These are phyloP conservation scores for Aspergillus heteromorphus DNA, from an alignment of 495 filamentous ascomycete genomes.

Conservation along the genomic window DNA sequence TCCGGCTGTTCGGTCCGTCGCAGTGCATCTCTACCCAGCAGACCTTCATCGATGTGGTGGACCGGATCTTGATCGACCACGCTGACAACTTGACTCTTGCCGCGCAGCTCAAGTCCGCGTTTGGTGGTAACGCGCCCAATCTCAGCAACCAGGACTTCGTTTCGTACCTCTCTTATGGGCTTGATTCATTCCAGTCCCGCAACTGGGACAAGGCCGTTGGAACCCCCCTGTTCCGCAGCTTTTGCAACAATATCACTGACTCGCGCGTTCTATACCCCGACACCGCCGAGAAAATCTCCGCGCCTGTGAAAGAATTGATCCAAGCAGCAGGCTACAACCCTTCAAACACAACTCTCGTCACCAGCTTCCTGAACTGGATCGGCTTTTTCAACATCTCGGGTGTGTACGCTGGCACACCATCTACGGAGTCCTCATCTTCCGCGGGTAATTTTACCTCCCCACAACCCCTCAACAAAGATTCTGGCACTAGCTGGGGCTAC, in stretches of 20 bases:
- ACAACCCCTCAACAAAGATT: conserved; percentile 19
- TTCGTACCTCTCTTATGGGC: conserved; percentile 42
- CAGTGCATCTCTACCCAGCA: conserved; percentile 52
- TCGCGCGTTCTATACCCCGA: conserved; percentile 40
- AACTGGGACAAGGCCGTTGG: conserved; percentile 68
- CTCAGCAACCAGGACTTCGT: conserved; percentile 58
- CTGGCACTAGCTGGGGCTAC: conserved; percentile 59
- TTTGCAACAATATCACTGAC: conserved; percentile 55
- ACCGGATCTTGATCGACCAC: conserved; percentile 57
- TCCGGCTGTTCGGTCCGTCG: conserved; percentile 49
- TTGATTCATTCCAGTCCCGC: conserved; percentile 52
- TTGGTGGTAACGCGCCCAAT: conserved; percentile 52
- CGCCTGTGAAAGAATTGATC: conserved; percentile 45
- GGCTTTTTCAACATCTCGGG: conserved; percentile 49
- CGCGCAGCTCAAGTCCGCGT: conserved; percentile 51
- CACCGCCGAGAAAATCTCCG: conserved; percentile 25
- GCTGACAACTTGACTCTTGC: conserved; percentile 38
- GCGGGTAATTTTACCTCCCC: neutral
- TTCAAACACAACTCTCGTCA: conserved; percentile 43
- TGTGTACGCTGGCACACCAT: conserved; percentile 16
- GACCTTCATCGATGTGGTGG: conserved; percentile 55
- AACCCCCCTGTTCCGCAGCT: conserved; percentile 47
- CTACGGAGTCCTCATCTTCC: neutral
- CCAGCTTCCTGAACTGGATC: conserved; percentile 59
- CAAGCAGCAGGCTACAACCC: conserved; percentile 49